These are phyloP conservation scores for Polyporus arcularius DNA, from an alignment of 768 basidiomycete genomes.

Conservation along the genomic window DNA sequence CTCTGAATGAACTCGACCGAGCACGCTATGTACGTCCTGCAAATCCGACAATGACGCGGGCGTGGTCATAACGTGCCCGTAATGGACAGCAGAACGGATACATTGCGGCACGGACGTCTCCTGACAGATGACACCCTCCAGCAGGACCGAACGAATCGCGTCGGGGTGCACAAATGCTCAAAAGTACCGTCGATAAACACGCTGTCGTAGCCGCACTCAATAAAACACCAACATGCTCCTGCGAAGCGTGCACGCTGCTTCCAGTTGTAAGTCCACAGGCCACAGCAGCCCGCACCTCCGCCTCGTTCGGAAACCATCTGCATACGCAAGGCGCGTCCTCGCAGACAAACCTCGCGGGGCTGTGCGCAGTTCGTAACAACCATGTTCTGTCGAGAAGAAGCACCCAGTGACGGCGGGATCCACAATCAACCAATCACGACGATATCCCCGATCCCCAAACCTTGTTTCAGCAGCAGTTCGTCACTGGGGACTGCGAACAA, in stretches of 20 bases:
- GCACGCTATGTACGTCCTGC: background rate
- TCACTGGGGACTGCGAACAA: background rate
- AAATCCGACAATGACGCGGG: too few relatives aligned
- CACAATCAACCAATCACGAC: slow-evolving; percentile 14
- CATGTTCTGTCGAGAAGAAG: background rate
- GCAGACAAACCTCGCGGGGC: background rate
- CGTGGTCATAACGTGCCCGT: too few relatives aligned
- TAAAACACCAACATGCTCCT: too few relatives aligned
- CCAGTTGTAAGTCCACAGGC: background rate
- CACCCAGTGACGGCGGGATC: slow-evolving; percentile 2
- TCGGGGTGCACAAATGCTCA: too few relatives aligned
- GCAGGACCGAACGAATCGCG: too few relatives aligned
- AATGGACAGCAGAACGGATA: background rate
- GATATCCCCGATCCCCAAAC: slow-evolving; percentile 2
- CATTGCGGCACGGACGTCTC: background rate
- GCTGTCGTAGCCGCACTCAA: too few relatives aligned
- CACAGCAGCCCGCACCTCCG: background rate
- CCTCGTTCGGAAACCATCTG: background rate
- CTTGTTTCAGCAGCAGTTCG: too few relatives aligned
- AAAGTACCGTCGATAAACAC: too few relatives aligned
- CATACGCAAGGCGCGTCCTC: background rate
- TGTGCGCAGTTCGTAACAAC: background rate
- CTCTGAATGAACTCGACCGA: background rate
- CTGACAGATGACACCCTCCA: too few relatives aligned
- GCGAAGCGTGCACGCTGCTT: too few relatives aligned